These are phyloP conservation scores for Fusarium beomiforme DNA, from an alignment of 2,329 filamentous ascomycete genomes.

Conservation along the genomic window DNA sequence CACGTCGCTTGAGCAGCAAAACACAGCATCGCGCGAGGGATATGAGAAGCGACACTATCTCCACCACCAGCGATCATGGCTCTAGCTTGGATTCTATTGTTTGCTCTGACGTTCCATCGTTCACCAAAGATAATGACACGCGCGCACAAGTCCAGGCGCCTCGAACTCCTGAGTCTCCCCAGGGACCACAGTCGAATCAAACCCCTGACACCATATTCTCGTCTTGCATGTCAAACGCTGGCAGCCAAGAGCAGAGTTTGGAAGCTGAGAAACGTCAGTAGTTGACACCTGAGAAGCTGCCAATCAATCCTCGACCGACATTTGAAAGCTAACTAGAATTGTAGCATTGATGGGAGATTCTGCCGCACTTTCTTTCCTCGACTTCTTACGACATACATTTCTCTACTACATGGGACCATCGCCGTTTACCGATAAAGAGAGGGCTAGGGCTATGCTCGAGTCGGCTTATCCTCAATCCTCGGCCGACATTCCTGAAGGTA, in stretches of 20 bases:
- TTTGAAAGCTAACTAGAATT: not conserved
- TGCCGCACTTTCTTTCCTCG: not conserved
- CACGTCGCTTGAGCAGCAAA: not conserved
- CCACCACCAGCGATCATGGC: not conserved
- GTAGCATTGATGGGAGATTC: not conserved
- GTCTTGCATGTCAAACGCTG: not conserved
- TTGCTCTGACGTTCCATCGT: not conserved
- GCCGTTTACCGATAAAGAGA: not conserved
- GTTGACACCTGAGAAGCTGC: no score
- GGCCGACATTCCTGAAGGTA: accelerated
- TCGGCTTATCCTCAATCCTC: not conserved
- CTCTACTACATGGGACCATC: not conserved
- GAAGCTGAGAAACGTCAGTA: not conserved
- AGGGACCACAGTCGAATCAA: not conserved
- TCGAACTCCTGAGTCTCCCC: not conserved
- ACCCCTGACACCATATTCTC: not conserved
- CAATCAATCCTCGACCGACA: accelerated
- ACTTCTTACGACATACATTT: not conserved
- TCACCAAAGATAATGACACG: accelerated
- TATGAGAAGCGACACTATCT: not conserved
- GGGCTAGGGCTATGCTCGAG: not conserved
- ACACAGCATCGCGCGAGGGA: not conserved
- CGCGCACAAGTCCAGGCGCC: not conserved
- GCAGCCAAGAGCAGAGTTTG: not conserved
- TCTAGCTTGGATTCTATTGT: not conserved